These are phyloP conservation scores for Echeveria elegans DNA, from an alignment of 164 flowering plant genomes.

Conservation along the genomic window DNA sequence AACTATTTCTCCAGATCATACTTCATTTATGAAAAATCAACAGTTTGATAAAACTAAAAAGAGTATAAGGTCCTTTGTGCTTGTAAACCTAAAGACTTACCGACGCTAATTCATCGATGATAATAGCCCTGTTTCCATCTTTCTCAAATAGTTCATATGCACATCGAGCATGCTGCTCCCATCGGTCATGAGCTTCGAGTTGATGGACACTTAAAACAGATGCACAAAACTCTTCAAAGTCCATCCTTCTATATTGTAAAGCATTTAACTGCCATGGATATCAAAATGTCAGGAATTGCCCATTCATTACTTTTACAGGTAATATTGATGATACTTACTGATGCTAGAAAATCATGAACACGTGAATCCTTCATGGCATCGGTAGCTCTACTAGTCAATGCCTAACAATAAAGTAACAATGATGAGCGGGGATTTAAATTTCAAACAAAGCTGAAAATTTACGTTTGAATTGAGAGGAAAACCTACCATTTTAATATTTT, in stretches of 20 bases:
- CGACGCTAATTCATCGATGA: slow-evolving; percentile 59
- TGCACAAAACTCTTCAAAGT: slow-evolving; percentile 62
- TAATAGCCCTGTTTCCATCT: slow-evolving; percentile 52
- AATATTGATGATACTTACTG: slow-evolving; percentile 23
- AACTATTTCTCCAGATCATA: background rate
- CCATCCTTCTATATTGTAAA: slow-evolving; percentile 57
- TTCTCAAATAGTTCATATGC: slow-evolving; percentile 60
- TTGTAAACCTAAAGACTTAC: slow-evolving; percentile 19
- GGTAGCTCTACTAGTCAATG: slow-evolving; percentile 47
- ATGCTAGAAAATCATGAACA: slow-evolving; percentile 36
- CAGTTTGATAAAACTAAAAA: background rate
- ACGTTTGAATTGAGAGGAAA: background rate
- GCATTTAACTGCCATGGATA: slow-evolving; percentile 36
- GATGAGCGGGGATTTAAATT: slow-evolving; percentile 6
- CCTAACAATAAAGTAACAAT: slow-evolving; percentile 23
- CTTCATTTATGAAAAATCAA: background rate
- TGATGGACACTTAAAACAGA: slow-evolving; percentile 51
- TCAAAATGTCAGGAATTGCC: background rate
- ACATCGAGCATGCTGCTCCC: slow-evolving; percentile 67
- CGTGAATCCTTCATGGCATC: slow-evolving; percentile 69
- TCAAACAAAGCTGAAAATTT: background rate
- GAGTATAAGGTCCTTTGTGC: background rate
- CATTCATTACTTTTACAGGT: background rate
- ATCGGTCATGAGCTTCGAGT: slow-evolving; percentile 47
- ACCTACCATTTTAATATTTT: slow-evolving; percentile 47